These are phyloP conservation scores for Barnettozyma vustinii DNA, from an alignment of 805 yeast genomes.

Conservation along the genomic window DNA sequence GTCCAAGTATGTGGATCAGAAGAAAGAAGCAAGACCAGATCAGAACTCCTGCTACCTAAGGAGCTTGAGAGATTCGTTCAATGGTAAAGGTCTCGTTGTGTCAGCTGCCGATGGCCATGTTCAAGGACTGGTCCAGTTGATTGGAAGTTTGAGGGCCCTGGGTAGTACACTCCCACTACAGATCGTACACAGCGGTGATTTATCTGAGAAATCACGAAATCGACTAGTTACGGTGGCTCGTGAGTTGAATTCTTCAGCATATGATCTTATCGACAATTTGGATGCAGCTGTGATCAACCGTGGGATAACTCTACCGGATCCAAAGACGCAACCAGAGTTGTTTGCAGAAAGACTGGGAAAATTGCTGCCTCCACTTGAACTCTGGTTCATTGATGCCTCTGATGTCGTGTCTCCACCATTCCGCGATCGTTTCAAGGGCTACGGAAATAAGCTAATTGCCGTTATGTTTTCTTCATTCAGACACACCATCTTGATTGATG, in stretches of 20 bases:
- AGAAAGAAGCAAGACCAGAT: constrained; percentile 9
- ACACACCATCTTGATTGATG: constrained; percentile 44
- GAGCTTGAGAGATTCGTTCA: constrained; percentile 23
- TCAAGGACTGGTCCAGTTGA: constrained; percentile 23
- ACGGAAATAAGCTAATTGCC: constrained; percentile 44
- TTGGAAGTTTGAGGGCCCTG: constrained; percentile 36
- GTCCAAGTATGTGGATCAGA: constrained; percentile 3
- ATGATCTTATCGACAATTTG: constrained; percentile 13
- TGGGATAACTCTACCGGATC: constrained; percentile 2
- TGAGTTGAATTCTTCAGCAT: constrained; percentile 2
- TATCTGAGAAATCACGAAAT: constrained; percentile 29
- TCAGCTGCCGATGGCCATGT: constrained; percentile 27
- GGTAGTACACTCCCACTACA: constrained; percentile 37
- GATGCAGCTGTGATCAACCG: background rate
- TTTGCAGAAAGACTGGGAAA: constrained; percentile 6
- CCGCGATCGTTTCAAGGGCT: constrained; percentile 29
- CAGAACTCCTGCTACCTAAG: constrained; percentile 21
- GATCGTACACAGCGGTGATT: constrained; percentile 31
- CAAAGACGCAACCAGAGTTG: background rate
- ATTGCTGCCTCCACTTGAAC: constrained; percentile 28
- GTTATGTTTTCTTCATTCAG: constrained; percentile 43
- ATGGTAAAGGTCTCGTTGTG: constrained; percentile 32
- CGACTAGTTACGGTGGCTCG: constrained; percentile 31
- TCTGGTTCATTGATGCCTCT: constrained; percentile 36
- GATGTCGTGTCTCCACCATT: constrained; percentile 19